Conservation (phyloP, 225 moss, liverwort and hornwort genomes). For the Rhytidiadelphus loreus region DNA sequence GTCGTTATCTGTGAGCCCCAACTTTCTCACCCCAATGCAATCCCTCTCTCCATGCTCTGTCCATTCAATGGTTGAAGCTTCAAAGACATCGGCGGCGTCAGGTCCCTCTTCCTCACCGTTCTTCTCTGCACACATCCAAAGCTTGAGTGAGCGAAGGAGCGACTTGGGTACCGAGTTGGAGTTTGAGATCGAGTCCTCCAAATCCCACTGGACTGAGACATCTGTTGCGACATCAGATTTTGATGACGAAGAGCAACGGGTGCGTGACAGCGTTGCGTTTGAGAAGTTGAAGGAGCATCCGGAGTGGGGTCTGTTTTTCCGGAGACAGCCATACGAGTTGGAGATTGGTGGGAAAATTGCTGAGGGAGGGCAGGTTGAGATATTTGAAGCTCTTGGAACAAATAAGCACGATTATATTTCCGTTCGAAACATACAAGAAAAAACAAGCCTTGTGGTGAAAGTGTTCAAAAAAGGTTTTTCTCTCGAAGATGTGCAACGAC, state of each 20-base stretch:
- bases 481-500: background rate
- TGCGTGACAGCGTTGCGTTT: background rate
- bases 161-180: background rate
- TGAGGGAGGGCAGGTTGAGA: background rate
- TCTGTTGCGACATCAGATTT: background rate
- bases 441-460: background rate
- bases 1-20: background rate
- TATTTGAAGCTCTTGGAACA: background rate
- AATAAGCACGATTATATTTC: background rate
- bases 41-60: background rate
- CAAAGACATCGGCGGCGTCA: background rate
- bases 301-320: background rate
- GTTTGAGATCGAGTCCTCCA: background rate
- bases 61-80: background rate
- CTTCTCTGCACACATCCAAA: background rate
- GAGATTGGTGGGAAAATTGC: background rate
- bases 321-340: background rate
- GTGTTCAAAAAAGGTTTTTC: background rate
- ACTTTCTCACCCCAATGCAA: background rate
- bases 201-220: background rate
- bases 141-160: background rate
- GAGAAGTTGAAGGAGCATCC: background rate
- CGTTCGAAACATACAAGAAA: fast-evolving
- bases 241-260: background rate
- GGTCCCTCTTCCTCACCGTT: background rate